Conservation (phyloP, 202 grass and related monocot species). For the Schoenoplectus triqueter region DNA sequence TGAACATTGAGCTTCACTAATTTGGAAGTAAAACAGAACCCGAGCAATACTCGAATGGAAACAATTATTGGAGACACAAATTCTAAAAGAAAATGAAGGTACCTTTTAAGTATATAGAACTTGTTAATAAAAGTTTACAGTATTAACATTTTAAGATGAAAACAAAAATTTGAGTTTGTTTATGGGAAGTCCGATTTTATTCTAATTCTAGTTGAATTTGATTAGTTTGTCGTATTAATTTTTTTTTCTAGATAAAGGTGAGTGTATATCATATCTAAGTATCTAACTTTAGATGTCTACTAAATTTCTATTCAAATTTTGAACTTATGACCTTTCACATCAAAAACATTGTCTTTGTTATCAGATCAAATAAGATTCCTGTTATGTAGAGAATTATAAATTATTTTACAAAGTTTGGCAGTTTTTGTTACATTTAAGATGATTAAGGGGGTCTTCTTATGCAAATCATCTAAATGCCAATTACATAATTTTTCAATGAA, state of each 20-base stretch:
- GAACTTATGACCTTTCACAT: too few species aligned
- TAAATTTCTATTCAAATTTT: too few species aligned
- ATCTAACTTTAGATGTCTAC: too few species aligned
- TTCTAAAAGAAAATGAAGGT: neutral
- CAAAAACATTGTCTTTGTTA: too few species aligned
- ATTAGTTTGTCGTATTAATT: neutral
- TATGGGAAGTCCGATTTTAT: too few species aligned
- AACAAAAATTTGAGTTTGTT: neutral
- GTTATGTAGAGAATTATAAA: neutral
- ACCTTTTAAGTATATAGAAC: neutral
- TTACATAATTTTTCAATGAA: neutral
- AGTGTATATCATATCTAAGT: too few species aligned
- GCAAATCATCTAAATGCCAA: neutral
- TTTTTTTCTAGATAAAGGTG: too few species aligned
- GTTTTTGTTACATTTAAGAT: neutral
- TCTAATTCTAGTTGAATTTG: neutral
- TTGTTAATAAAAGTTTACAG: neutral
- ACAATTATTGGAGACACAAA: constrained; percentile 1
- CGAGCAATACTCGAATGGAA: neutral
- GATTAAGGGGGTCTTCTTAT: neutral
- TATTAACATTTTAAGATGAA: neutral
- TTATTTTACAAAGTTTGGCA: neutral
- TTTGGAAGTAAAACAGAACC: constrained; percentile 6
- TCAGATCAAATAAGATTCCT: too few species aligned
- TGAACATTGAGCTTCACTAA: constrained; percentile 10